These are phyloP conservation scores for Amphibolis antarctica DNA, from an alignment of 106 monocot genomes.

Conservation along the genomic window DNA sequence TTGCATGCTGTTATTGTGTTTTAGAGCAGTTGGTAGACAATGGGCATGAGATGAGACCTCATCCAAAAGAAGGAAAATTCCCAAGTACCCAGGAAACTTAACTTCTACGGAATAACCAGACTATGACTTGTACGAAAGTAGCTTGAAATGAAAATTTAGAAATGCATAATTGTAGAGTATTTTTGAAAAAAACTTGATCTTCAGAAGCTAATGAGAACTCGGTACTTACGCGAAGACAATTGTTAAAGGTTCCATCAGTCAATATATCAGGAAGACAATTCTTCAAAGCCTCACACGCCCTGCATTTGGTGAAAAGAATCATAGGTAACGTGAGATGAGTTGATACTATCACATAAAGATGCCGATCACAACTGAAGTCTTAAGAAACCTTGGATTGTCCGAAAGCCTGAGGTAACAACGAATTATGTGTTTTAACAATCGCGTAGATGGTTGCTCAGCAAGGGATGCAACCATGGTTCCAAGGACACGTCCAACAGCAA, in stretches of 20 bases:
- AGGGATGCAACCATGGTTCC: slow-evolving; percentile 82
- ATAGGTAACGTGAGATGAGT: background rate
- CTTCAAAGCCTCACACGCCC: slow-evolving; percentile 72
- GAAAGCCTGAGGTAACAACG: slow-evolving; percentile 94
- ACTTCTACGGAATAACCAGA: too few relatives aligned
- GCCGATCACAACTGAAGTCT: background rate
- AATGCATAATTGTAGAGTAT: too few relatives aligned
- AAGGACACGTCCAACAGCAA: slow-evolving; percentile 84
- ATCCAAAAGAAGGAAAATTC: too few relatives aligned
- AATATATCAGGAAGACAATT: slow-evolving; percentile 65
- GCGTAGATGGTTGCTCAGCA: slow-evolving; percentile 80
- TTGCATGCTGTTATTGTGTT: too few relatives aligned
- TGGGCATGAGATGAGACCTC: too few relatives aligned
- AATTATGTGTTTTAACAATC: slow-evolving; percentile 90
- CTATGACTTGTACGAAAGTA: too few relatives aligned
- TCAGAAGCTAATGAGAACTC: background rate
- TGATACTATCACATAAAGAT: background rate
- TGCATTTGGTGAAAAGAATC: slow-evolving; percentile 9
- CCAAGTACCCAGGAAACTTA: too few relatives aligned
- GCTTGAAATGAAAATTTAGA: too few relatives aligned
- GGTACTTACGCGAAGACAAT: slow-evolving; percentile 48
- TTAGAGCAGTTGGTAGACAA: too few relatives aligned
- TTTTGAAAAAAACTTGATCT: too few relatives aligned
- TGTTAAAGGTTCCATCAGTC: slow-evolving; percentile 68
- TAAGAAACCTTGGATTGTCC: slow-evolving; percentile 65